These are phyloP conservation scores for Xylaria sp. DNA, from an alignment of 2,329 filamentous ascomycete genomes.

Conservation along the genomic window DNA sequence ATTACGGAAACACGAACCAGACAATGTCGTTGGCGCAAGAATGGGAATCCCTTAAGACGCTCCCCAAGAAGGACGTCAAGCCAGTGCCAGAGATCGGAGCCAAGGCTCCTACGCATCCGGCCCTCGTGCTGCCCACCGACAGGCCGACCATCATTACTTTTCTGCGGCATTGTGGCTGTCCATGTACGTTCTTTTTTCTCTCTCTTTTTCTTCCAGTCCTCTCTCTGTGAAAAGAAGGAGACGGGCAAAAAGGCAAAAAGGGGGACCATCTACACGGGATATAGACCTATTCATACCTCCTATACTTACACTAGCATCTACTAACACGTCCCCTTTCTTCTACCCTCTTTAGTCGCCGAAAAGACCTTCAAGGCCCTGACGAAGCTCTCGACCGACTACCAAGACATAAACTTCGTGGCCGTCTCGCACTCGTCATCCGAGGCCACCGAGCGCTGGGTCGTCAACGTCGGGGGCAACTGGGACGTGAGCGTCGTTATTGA, in stretches of 20 bases:
- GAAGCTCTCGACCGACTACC: constrained; percentile 61
- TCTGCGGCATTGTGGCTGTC: constrained; percentile 78
- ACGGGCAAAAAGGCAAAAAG: neutral
- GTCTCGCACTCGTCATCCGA: constrained; percentile 68
- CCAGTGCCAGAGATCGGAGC: constrained; percentile 63
- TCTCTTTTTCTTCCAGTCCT: neutral
- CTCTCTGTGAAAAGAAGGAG: too few relatives aligned
- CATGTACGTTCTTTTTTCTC: constrained; percentile 63
- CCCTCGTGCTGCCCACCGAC: constrained; percentile 63
- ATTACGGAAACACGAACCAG: constrained; percentile 8
- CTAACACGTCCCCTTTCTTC: constrained; percentile 21
- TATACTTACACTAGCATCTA: neutral
- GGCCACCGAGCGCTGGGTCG: constrained; percentile 68
- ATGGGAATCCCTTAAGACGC: constrained; percentile 56
- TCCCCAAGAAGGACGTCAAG: constrained; percentile 56
- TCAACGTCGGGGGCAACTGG: constrained; percentile 66
- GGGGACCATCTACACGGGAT: too few relatives aligned
- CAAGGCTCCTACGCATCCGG: constrained; percentile 65
- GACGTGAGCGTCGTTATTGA: constrained; percentile 71
- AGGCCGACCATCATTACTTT: constrained; percentile 74
- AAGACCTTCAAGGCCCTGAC: constrained; percentile 70
- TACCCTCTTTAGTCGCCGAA: constrained; percentile 68
- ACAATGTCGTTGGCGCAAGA: constrained; percentile 51
- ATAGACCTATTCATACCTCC: neutral
- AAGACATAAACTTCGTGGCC: constrained; percentile 67